Conservation (phyloP, 495 filamentous ascomycete genomes). For the Neurospora tetrasperma region DNA sequence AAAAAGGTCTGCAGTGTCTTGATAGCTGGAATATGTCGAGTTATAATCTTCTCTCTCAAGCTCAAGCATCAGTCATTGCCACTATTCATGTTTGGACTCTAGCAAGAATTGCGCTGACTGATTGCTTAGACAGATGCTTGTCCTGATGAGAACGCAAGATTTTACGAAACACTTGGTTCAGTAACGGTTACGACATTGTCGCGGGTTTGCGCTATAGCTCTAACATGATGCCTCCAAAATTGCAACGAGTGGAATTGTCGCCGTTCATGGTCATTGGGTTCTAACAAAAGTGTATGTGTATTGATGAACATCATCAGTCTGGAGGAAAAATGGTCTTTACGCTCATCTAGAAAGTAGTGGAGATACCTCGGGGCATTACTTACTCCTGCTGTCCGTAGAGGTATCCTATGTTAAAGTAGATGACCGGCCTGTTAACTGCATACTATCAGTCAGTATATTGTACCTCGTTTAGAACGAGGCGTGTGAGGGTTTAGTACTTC, state of each 20-base stretch:
- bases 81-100: not conserved
- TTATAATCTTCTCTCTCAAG: constrained; percentile 57
- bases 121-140: not conserved
- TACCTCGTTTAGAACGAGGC: not conserved
- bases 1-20: constrained; percentile 16
- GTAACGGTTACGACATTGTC: not conserved
- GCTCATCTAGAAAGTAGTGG: not conserved
- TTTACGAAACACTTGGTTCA: not conserved
- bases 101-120: not conserved
- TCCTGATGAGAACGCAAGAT: not conserved
- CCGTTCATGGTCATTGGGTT: not conserved
- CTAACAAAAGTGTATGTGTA: not conserved
- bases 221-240: not conserved
- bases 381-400: not conserved
- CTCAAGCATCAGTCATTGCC: not conserved
- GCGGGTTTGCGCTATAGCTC: not conserved
- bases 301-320: not conserved
- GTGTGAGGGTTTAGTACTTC: not conserved
- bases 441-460: not conserved
- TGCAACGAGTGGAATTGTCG: not conserved
- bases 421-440: not conserved
- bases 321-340: not conserved
- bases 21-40: constrained; percentile 38
- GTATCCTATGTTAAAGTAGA: not conserved
- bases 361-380: not conserved